These are phyloP conservation scores for Fusarium redolens DNA, from an alignment of 2,329 filamentous ascomycete genomes.

Conservation along the genomic window DNA sequence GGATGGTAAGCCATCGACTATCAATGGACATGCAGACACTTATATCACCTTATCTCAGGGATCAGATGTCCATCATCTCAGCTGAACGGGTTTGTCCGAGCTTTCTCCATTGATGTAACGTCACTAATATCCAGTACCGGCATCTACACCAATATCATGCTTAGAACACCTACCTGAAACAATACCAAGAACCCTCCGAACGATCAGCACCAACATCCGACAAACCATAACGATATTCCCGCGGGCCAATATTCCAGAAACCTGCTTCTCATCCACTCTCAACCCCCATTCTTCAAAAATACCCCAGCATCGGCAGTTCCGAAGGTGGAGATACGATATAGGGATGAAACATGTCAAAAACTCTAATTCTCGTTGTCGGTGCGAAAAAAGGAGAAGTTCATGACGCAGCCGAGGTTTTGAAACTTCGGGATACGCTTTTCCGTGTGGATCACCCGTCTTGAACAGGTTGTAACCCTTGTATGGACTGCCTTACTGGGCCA, in stretches of 20 bases:
- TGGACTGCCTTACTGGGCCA: background rate
- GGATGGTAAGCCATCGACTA: too few relatives aligned
- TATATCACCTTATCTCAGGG: background rate
- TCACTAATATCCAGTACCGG: background rate
- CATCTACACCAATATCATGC: background rate
- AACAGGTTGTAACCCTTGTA: background rate
- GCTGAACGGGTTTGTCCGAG: background rate
- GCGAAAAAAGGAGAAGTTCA: background rate
- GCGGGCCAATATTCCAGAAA: background rate
- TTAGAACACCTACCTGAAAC: constrained; percentile 16
- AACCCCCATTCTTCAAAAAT: background rate
- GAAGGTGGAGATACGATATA: background rate
- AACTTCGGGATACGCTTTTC: constrained; percentile 13
- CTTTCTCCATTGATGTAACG: background rate
- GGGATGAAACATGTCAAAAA: constrained; percentile 17
- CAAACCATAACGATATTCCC: too few relatives aligned
- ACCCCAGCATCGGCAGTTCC: background rate
- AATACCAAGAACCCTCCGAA: background rate
- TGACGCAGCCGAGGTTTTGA: background rate
- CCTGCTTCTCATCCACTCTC: background rate
- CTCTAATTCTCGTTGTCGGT: background rate
- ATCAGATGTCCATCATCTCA: fast-evolving
- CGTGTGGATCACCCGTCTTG: background rate
- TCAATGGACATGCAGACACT: background rate
- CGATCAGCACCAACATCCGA: background rate